These are phyloP conservation scores for Eragrostis tef DNA, from an alignment of 202 grass and related monocot species.

Conservation along the genomic window DNA sequence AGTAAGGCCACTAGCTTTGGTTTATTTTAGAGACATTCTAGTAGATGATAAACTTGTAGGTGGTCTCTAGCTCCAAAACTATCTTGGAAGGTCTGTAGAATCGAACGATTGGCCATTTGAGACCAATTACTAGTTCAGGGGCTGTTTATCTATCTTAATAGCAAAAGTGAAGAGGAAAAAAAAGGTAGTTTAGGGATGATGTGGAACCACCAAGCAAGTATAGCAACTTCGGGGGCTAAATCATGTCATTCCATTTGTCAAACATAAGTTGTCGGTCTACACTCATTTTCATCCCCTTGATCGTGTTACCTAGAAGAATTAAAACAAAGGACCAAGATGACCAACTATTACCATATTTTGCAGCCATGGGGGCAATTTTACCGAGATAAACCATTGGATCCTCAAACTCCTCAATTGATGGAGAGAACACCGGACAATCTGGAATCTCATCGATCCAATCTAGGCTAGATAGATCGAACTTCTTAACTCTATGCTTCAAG, in stretches of 20 bases:
- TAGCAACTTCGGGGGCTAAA: neutral
- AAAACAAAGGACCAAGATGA: constrained; percentile 24
- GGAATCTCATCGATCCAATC: constrained; percentile 75
- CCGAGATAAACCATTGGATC: constrained; percentile 70
- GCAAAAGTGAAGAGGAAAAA: too few relatives aligned
- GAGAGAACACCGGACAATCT: constrained; percentile 70
- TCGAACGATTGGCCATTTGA: constrained; percentile 34
- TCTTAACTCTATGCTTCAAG: constrained; percentile 64
- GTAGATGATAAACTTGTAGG: too few relatives aligned
- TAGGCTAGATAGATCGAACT: constrained; percentile 66
- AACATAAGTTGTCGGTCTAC: constrained; percentile 8
- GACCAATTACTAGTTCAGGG: neutral
- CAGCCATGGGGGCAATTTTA: constrained; percentile 60
- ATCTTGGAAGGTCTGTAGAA: constrained; percentile 7
- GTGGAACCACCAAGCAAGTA: neutral
- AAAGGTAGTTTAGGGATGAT: neutral
- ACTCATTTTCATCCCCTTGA: constrained; percentile 5
- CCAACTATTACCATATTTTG: constrained; percentile 59
- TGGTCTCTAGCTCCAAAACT: constrained; percentile 31
- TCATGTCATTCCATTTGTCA: constrained; percentile 17
- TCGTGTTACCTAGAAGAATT: constrained; percentile 7
- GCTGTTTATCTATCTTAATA: too few relatives aligned
- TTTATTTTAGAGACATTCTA: constrained; percentile 2
- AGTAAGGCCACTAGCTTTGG: neutral
- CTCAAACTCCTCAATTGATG: constrained; percentile 68